phyloP scores from a whole-genome alignment of 306 rosid species.

The Trichosanthes truncata region DNA sequence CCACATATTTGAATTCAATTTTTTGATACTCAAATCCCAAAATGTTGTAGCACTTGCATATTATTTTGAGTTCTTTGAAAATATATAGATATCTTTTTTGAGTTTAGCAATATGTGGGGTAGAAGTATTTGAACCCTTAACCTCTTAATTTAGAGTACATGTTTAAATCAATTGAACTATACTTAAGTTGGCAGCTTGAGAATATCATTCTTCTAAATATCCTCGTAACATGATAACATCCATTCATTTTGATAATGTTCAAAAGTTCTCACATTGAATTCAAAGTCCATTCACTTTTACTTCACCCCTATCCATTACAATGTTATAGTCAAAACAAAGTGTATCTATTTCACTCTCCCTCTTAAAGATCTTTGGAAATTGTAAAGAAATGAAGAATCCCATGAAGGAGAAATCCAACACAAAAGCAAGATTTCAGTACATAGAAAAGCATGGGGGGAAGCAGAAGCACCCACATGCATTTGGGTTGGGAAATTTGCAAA shows the following conservation, averaged over 20 bases:
- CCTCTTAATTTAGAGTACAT: too few species aligned
- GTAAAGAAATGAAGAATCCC: conserved; percentile 17
- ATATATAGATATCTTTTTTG: too few species aligned
- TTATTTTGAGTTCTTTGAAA: background rate
- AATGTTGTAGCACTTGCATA: background rate
- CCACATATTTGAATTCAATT: background rate
- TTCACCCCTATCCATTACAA: background rate
- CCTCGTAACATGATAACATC: too few species aligned
- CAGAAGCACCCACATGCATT: conserved; percentile 18
- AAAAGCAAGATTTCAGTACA: conserved; percentile 28
- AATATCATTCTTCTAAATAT: too few species aligned
- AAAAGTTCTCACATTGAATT: background rate
- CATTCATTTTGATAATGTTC: background rate
- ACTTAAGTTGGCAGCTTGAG: too few species aligned
- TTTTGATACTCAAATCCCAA: background rate
- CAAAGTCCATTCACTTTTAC: background rate
- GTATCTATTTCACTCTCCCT: background rate
- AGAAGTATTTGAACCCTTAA: too few species aligned
- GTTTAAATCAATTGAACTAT: too few species aligned
- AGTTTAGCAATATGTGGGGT: too few species aligned
- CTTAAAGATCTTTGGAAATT: background rate
- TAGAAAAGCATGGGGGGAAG: conserved; percentile 40
- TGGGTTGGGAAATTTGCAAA: conserved; percentile 16
- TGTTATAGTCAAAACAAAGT: background rate
- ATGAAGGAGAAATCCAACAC: conserved; percentile 17